Percentiles rank a stretch among this genome's conserved stretches.
Evolutionary conservation across 1,284 basidiomycete genomes (phyloP).

Genomic region (Moesziomyces parantarcticus): DNA sequence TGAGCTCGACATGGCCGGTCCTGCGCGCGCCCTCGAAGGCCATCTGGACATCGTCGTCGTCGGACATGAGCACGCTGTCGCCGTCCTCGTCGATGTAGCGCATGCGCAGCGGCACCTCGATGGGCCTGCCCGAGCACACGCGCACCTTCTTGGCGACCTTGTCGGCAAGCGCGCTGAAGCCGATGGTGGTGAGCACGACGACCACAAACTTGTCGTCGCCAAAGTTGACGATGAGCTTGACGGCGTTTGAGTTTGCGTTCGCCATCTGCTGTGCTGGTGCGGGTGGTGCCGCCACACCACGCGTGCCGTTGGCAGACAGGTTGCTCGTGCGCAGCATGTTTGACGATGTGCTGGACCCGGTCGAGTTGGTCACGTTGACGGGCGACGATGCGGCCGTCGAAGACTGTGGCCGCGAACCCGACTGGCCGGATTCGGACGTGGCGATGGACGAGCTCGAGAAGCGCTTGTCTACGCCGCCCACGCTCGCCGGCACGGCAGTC

Average conservation of each 20-base stretch:
- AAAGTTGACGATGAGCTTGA: slow-evolving; percentile 75
- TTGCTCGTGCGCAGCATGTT: slow-evolving; percentile 1
- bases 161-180: slow-evolving; percentile 84
- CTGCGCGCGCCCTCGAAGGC: slow-evolving; percentile 52
- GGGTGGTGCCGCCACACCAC: neutral
- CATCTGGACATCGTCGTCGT: slow-evolving; percentile 66
- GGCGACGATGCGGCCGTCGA: slow-evolving; percentile 61
- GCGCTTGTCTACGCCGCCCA: slow-evolving; percentile 33
- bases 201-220: slow-evolving; percentile 91
- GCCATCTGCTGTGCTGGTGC: neutral
- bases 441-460: slow-evolving; percentile 52
- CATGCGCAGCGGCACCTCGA: slow-evolving; percentile 37
- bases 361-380: slow-evolving; percentile 28
- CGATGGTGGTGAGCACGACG: slow-evolving; percentile 80
- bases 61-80: slow-evolving; percentile 61
- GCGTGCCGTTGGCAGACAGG: slow-evolving; percentile 2
- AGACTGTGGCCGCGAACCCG: slow-evolving; percentile 44
- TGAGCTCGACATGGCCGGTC: slow-evolving; percentile 47
- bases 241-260: slow-evolving; percentile 36
- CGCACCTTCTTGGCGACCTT: slow-evolving; percentile 92
- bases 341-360: neutral
- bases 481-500: neutral
- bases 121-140: slow-evolving; percentile 68
- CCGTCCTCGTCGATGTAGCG: slow-evolving; percentile 65
- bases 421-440: slow-evolving; percentile 49